phyloP scores from a whole-genome alignment of 169 alveolate species.

The Plasmodium adleri region DNA sequence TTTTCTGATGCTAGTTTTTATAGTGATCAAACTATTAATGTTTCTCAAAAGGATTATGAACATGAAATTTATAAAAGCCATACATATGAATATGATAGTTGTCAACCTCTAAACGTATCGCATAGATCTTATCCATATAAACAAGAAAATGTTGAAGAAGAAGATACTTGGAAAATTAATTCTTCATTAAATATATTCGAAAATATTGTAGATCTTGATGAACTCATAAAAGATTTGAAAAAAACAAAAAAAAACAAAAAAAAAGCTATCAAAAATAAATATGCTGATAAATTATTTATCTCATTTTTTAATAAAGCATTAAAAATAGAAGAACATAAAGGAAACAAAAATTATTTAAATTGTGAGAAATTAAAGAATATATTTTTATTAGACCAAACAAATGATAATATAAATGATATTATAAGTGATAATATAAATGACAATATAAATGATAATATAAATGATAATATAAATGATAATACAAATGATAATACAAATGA shows the following conservation, averaged over 20 bases:
- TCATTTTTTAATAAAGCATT: constrained; percentile 16
- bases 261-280: constrained; percentile 27
- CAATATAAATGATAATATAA: neutral
- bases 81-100: neutral
- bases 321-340: neutral
- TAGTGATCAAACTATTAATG: constrained; percentile 25
- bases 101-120: constrained; percentile 12
- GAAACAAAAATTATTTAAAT: too few species aligned
- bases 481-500: neutral
- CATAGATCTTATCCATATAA: neutral
- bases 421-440: neutral
- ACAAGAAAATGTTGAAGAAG: constrained; percentile 1
- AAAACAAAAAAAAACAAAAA: constrained; percentile 30
- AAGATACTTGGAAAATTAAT: neutral
- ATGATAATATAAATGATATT: neutral
- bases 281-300: constrained; percentile 21
- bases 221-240: constrained; percentile 53
- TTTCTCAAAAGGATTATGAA: constrained; percentile 1
- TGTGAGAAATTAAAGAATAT: too few species aligned
- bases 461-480: neutral
- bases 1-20: constrained; percentile 54
- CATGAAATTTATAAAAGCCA: constrained; percentile 1
- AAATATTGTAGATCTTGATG: constrained; percentile 34
- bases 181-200: constrained; percentile 10
- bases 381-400: too few species aligned